phyloP scores from a whole-genome alignment of 192 early-diverging fungal genomes.

The Dispira simplex region DNA sequence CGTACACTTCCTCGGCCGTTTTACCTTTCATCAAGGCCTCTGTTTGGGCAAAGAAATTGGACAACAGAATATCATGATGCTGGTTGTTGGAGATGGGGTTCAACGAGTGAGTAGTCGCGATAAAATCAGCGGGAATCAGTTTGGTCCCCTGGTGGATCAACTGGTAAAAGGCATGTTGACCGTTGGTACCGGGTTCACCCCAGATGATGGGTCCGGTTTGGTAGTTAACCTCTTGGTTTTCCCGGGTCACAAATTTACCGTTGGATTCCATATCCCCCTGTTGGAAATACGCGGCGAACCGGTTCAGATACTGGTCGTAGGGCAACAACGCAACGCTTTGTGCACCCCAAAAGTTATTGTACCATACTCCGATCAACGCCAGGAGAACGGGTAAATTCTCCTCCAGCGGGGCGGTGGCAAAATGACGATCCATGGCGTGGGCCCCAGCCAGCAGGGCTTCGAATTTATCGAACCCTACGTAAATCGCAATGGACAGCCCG shows the following conservation, averaged over 20 bases:
- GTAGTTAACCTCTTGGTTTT: slow-evolving; percentile 64
- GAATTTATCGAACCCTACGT: slow-evolving; percentile 93
- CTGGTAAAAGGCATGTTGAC: slow-evolving; percentile 99
- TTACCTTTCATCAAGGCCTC: slow-evolving; percentile 97
- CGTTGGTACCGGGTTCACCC: slow-evolving; percentile 99
- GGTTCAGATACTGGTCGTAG: slow-evolving; percentile 97
- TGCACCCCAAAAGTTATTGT: slow-evolving; percentile 97
- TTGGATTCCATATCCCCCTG: slow-evolving; percentile 99
- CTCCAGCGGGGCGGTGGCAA: slow-evolving; percentile 77
- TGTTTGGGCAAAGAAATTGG: slow-evolving; percentile 98
- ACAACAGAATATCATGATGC: slow-evolving; percentile 93
- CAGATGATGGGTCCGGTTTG: slow-evolving; percentile 95
- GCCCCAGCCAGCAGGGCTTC: slow-evolving; percentile 74
- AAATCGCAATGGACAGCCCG: slow-evolving; percentile 91
- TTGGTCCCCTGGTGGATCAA: slow-evolving; percentile 99
- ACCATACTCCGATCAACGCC: slow-evolving; percentile 85
- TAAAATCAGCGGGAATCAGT: slow-evolving; percentile 88
- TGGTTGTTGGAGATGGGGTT: slow-evolving; percentile 74
- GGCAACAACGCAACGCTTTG: slow-evolving; percentile 90
- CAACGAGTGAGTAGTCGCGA: slow-evolving; percentile 84
- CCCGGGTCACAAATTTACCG: slow-evolving; percentile 84
- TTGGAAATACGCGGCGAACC: slow-evolving; percentile 98
- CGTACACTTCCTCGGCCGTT: slow-evolving; percentile 53
- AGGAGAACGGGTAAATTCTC: slow-evolving; percentile 88
- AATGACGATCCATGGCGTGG: slow-evolving; percentile 96